Percentiles rank a stretch among this genome's conserved stretches.
phyloP scores from a whole-genome alignment of 768 basidiomycete genomes.

The Podaxis sp. region DNA sequence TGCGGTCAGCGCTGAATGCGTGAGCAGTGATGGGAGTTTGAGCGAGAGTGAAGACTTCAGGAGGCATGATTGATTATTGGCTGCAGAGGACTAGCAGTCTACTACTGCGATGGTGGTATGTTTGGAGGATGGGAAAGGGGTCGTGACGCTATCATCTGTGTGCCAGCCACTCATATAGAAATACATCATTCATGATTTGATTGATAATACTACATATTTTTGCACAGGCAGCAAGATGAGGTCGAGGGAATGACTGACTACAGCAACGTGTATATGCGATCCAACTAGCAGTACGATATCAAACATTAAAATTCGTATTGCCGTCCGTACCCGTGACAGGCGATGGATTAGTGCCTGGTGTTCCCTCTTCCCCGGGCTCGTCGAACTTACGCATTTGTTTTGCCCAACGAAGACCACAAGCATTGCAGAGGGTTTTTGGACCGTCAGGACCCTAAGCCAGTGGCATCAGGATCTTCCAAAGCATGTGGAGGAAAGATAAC shows the following conservation, averaged over 20 bases:
- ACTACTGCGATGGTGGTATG: slow-evolving; percentile 53
- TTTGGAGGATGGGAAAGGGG: not conserved
- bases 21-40: slow-evolving; percentile 86
- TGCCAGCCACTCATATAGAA: not conserved
- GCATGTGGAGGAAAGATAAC: not conserved
- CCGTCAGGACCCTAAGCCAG: slow-evolving; percentile 77
- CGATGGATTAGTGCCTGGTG: not conserved
- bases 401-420: slow-evolving; percentile 93
- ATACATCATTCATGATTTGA: not conserved
- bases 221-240: not conserved
- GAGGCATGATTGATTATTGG: slow-evolving; percentile 40
- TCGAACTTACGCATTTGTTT: slow-evolving; percentile 53
- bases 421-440: slow-evolving; percentile 97
- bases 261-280: not conserved
- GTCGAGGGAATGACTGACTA: not conserved
- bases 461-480: slow-evolving; percentile 6
- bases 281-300: not conserved
- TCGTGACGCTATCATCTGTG: not conserved
- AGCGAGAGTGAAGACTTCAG: slow-evolving; percentile 76
- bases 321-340: not conserved
- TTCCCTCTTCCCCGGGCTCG: slow-evolving; percentile 25
- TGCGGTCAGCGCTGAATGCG: slow-evolving; percentile 86
- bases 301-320: not conserved
- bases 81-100: slow-evolving; percentile 82
- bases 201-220: not conserved